phyloP scores from a whole-genome alignment of 2,329 filamentous ascomycete genomes.

The Fusarium fujikuroi region DNA sequence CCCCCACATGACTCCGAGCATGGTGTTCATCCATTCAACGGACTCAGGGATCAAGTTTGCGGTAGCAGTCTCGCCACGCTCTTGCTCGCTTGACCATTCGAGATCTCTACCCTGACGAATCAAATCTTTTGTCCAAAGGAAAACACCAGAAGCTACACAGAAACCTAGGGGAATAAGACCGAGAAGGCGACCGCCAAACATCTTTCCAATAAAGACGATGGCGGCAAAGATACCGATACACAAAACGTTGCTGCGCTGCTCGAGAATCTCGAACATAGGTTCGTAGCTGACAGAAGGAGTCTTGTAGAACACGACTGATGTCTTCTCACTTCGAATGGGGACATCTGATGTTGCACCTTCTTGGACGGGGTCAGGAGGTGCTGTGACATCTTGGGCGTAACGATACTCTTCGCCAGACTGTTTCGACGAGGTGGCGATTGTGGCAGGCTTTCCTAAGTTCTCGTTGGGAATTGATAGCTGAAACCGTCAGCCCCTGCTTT shows the following conservation, averaged over 20 bases:
- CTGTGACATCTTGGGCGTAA: slow-evolving; percentile 85
- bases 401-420: slow-evolving; percentile 86
- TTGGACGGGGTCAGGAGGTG: slow-evolving; percentile 87
- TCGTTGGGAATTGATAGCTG: slow-evolving; percentile 86
- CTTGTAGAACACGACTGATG: slow-evolving; percentile 94
- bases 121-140: slow-evolving; percentile 89
- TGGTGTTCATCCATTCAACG: slow-evolving; percentile 95
- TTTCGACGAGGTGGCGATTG: slow-evolving; percentile 74
- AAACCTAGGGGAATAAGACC: slow-evolving; percentile 79
- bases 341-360: slow-evolving; percentile 90
- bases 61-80: slow-evolving; percentile 84
- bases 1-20: slow-evolving; percentile 86
- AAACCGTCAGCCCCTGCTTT: background rate
- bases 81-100: slow-evolving; percentile 90
- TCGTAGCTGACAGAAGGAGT: slow-evolving; percentile 91
- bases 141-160: slow-evolving; percentile 81
- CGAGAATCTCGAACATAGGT: slow-evolving; percentile 82
- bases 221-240: slow-evolving; percentile 76
- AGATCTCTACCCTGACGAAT: slow-evolving; percentile 82
- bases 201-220: slow-evolving; percentile 80
- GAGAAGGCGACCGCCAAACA: slow-evolving; percentile 81
- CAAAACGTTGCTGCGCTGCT: slow-evolving; percentile 77
- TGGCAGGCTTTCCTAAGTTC: slow-evolving; percentile 80
- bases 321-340: slow-evolving; percentile 95
- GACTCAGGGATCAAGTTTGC: slow-evolving; percentile 92